Percentiles rank a stretch among this genome's conserved stretches.
These are phyloP conservation scores for Ligustrum vulgare DNA, from an alignment of 257 asterid species.

Conservation along the genomic window DNA sequence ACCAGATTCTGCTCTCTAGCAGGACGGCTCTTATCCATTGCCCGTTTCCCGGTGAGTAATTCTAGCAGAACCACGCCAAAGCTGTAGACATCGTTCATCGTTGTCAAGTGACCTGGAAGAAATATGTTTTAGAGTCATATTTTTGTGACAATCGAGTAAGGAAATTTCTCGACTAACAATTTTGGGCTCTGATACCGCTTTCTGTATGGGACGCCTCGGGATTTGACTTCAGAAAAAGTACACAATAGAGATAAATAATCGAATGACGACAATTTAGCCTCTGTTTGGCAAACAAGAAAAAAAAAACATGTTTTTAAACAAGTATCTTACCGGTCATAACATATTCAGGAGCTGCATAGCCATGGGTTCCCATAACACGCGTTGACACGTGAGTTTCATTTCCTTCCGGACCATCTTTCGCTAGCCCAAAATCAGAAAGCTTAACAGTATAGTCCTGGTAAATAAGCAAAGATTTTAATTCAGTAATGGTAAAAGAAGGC, in stretches of 20 bases:
- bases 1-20: slow-evolving; percentile 59
- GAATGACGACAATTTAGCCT: no score
- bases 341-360: slow-evolving; percentile 92
- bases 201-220: background rate
- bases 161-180: background rate
- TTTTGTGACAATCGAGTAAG: background rate
- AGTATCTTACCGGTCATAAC: slow-evolving; percentile 68
- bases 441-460: slow-evolving; percentile 62
- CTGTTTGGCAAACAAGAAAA: no score
- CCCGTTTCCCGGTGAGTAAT: slow-evolving; percentile 62
- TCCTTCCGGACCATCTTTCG: slow-evolving; percentile 83
- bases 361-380: slow-evolving; percentile 87
- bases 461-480: background rate
- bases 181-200: background rate
- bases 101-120: slow-evolving; percentile 70
- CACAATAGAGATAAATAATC: background rate
- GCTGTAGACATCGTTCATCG: slow-evolving; percentile 71
- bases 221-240: background rate
- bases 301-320: no score
- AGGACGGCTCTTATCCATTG: slow-evolving; percentile 58
- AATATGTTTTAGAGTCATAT: background rate
- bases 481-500: slow-evolving; percentile 14
- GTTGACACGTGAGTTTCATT: slow-evolving; percentile 72
- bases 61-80: slow-evolving; percentile 80
- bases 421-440: slow-evolving; percentile 82